These are phyloP conservation scores for Termitomyces sp. DNA, from an alignment of 768 basidiomycete genomes.

Conservation along the genomic window DNA sequence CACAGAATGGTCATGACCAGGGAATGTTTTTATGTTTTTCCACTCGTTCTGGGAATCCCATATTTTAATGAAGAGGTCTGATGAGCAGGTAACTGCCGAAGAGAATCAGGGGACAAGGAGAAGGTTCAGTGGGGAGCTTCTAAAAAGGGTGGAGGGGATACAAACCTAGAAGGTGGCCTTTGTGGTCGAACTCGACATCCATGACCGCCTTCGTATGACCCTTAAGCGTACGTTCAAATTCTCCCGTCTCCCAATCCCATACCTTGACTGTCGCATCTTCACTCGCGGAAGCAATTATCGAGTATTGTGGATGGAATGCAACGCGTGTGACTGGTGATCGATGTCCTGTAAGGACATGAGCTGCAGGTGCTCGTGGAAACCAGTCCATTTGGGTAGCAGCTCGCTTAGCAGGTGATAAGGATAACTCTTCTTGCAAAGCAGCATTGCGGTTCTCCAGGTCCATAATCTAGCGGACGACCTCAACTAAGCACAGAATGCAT, in stretches of 20 bases:
- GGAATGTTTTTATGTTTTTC: constrained; percentile 82
- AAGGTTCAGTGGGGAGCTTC: neutral
- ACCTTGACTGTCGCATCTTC: constrained; percentile 90
- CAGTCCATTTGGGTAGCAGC: constrained; percentile 73
- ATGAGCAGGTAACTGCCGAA: constrained; percentile 54
- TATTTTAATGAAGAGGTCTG: constrained; percentile 86
- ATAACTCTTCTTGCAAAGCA: constrained; percentile 66
- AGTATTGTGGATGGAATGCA: constrained; percentile 85
- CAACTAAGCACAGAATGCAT: neutral
- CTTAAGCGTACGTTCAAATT: constrained; percentile 87
- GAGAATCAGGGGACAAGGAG: neutral
- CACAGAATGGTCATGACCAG: constrained; percentile 89
- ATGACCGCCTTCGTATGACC: constrained; percentile 87
- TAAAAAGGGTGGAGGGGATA: constrained; percentile 1
- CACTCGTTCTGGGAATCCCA: constrained; percentile 91
- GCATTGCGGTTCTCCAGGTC: constrained; percentile 85
- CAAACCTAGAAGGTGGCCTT: constrained; percentile 76
- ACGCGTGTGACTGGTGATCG: constrained; percentile 71
- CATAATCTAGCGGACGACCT: constrained; percentile 63
- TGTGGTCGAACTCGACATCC: constrained; percentile 86
- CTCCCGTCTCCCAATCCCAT: constrained; percentile 96
- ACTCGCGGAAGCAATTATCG: constrained; percentile 76
- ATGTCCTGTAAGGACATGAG: constrained; percentile 72
- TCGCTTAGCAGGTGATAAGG: constrained; percentile 43
- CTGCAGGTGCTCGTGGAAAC: constrained; percentile 82